Conservation (phyloP, 345 rosid genomes). For the Rhodamnia argentea region DNA sequence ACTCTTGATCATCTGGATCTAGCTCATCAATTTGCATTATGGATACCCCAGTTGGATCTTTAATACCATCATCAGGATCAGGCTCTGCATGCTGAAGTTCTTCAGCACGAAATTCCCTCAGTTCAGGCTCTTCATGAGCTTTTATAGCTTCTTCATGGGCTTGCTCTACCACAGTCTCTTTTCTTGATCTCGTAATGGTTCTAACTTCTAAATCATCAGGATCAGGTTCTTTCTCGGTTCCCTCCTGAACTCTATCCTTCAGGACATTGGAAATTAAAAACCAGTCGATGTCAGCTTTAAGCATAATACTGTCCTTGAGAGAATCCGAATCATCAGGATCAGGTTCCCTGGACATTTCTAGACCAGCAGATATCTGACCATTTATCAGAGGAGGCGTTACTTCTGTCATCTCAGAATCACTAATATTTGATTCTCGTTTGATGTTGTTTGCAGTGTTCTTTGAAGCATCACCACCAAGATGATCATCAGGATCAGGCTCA, state of each 20-base stretch:
- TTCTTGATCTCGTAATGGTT: slow-evolving; percentile 1
- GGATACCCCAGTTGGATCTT: slow-evolving; percentile 14
- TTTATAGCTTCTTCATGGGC: background rate
- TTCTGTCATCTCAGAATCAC: slow-evolving; percentile 8
- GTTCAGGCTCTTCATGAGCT: slow-evolving; percentile 7
- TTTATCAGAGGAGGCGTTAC: background rate
- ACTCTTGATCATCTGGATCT: slow-evolving; percentile 68
- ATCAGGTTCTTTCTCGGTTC: slow-evolving; percentile 42
- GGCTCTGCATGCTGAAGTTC: slow-evolving; percentile 13
- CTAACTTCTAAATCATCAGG: slow-evolving; percentile 35
- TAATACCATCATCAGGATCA: slow-evolving; percentile 20
- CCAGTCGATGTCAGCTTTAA: background rate
- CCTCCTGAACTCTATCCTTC: background rate
- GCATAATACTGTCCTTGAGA: background rate
- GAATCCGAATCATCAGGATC: slow-evolving; percentile 27
- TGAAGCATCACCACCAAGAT: slow-evolving; percentile 39
- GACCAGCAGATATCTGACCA: background rate
- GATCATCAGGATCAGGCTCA: slow-evolving; percentile 13
- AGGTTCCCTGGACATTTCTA: slow-evolving; percentile 9
- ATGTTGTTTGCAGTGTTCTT: background rate
- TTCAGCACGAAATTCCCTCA: slow-evolving; percentile 14
- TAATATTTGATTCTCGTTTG: background rate
- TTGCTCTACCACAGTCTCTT: slow-evolving; percentile 9
- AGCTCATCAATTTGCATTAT: slow-evolving; percentile 50
- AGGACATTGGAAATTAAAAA: background rate